A percentile compares a stretch with the other conserved stretches of the same genome.
phyloP scores from a whole-genome alignment of 129 eudicot species.

The Flaveria linearis region DNA sequence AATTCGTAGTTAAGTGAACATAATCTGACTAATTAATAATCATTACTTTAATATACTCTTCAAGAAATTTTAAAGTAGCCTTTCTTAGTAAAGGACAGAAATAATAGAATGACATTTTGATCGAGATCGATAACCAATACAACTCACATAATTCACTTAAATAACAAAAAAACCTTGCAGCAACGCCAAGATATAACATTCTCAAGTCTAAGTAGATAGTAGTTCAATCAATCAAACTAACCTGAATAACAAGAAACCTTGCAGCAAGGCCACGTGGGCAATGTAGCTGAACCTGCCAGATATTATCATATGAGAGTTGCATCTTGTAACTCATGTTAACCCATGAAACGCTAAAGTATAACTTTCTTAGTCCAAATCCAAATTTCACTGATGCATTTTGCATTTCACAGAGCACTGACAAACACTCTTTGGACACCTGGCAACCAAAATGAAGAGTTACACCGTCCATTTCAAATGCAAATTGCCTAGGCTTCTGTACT shows the following conservation, averaged over 20 bases:
- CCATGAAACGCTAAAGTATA: slow-evolving; percentile 44
- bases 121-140: background rate
- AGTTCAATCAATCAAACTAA: slow-evolving; percentile 23
- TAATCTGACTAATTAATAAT: background rate
- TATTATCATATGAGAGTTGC: slow-evolving; percentile 69
- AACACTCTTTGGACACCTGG: slow-evolving; percentile 56
- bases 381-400: slow-evolving; percentile 45
- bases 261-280: slow-evolving; percentile 33
- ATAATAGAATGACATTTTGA: background rate
- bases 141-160: background rate
- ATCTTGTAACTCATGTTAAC: slow-evolving; percentile 46
- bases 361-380: slow-evolving; percentile 52
- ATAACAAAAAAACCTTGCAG: no score
- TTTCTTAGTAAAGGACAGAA: background rate
- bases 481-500: slow-evolving; percentile 45
- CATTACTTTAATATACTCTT: background rate
- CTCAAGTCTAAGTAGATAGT: background rate
- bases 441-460: slow-evolving; percentile 65
- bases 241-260: slow-evolving; percentile 70
- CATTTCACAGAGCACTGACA: slow-evolving; percentile 51
- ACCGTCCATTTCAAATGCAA: slow-evolving; percentile 41
- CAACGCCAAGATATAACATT: background rate
- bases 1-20: background rate
- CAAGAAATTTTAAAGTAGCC: background rate
- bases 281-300: slow-evolving; percentile 68